phyloP scores from a whole-genome alignment of 1,284 basidiomycete genomes.

The Agroathelia rolfsii region DNA sequence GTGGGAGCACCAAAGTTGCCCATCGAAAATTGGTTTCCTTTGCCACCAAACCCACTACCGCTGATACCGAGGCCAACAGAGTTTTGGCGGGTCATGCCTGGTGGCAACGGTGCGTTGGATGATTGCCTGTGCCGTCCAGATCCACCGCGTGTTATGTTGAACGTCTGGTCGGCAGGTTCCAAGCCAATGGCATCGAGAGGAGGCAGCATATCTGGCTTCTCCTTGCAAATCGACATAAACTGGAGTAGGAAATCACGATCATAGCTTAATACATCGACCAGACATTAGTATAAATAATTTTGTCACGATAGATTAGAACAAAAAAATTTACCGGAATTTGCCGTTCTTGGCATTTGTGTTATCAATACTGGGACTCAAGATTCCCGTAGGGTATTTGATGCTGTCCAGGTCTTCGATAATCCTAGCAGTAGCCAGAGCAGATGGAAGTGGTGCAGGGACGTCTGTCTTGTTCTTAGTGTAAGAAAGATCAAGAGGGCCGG shows the following conservation, averaged over 20 bases:
- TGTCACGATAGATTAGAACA: conserved; percentile 5
- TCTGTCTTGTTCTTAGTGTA: conserved; percentile 28
- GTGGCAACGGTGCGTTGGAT: conserved; percentile 29
- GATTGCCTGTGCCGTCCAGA: conserved; percentile 47
- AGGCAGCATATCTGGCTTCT: conserved; percentile 87
- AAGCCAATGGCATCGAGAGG: conserved; percentile 88
- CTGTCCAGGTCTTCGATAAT: conserved; percentile 77
- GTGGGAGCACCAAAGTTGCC: conserved; percentile 29
- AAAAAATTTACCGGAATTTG: conserved; percentile 67
- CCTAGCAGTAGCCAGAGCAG: conserved; percentile 65
- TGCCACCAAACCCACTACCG: no score
- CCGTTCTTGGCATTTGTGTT: conserved; percentile 80
- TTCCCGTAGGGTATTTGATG: conserved; percentile 77
- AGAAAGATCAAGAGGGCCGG: conserved; percentile 66
- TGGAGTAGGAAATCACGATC: conserved; percentile 97
- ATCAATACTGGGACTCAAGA: conserved; percentile 77
- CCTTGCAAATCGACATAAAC: conserved; percentile 92
- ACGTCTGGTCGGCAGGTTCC: conserved; percentile 58
- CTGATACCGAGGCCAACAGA: conserved; percentile 51
- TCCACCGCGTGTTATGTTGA: conserved; percentile 47
- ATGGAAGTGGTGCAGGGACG: conserved; percentile 41
- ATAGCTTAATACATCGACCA: conserved; percentile 46
- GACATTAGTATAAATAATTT: not conserved
- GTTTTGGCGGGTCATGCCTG: conserved; percentile 33
- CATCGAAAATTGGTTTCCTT: no score